phyloP scores from a whole-genome alignment of 2,329 filamentous ascomycete species.

The Stagonosporopsis rhizophila region DNA sequence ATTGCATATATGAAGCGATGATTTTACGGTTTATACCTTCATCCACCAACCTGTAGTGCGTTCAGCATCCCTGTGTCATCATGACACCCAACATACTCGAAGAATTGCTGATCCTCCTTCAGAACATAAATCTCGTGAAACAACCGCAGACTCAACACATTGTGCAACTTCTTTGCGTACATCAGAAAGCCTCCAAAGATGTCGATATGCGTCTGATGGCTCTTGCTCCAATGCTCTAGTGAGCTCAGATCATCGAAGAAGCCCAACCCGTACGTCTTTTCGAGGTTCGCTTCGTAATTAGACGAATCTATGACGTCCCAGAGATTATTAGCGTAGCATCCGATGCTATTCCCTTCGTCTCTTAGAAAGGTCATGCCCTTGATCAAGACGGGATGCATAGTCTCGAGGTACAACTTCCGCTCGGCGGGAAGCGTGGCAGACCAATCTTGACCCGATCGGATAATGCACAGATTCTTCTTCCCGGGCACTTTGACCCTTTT shows the following conservation, averaged over 20 bases:
- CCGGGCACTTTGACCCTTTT: constrained; percentile 46
- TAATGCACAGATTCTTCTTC: constrained; percentile 53
- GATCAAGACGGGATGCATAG: constrained; percentile 55
- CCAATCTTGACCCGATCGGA: constrained; percentile 58
- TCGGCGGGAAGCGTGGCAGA: constrained; percentile 51
- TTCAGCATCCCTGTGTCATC: constrained; percentile 45
- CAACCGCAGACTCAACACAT: constrained; percentile 47
- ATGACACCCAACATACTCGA: constrained; percentile 55
- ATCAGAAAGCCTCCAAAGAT: constrained; percentile 53
- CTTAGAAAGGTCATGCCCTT: constrained; percentile 56
- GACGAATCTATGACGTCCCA: constrained; percentile 51
- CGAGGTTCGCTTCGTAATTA: constrained; percentile 23
- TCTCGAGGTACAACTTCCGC: constrained; percentile 53
- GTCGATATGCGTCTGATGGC: constrained; percentile 51
- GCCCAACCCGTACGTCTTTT: constrained; percentile 53
- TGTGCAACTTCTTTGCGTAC: constrained; percentile 50
- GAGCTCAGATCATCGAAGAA: constrained; percentile 53
- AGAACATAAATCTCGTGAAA: constrained; percentile 55
- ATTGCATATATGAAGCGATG: too few relatives aligned
- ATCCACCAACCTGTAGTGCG: too few relatives aligned
- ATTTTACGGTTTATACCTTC: too few relatives aligned
- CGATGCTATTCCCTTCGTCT: constrained; percentile 53
- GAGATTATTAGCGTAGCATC: constrained; percentile 55
- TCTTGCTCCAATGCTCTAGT: constrained; percentile 52
- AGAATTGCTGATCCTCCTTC: constrained; percentile 50